phyloP scores from a whole-genome alignment of 495 filamentous ascomycete species.

The Aspergillus olivimuriae region DNA sequence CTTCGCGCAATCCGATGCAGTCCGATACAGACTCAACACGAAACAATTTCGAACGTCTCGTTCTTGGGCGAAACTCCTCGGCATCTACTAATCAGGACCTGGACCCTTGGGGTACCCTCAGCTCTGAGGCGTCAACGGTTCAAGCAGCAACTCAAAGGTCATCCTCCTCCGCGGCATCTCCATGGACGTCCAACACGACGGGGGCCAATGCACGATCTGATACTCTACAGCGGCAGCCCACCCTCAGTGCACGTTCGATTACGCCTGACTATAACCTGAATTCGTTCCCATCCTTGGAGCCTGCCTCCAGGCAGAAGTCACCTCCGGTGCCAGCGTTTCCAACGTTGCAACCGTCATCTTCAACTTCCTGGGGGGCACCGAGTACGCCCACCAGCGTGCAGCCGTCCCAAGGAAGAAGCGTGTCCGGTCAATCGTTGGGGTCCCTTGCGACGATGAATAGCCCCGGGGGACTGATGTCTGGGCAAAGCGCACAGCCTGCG shows the following conservation, averaged over 20 bases:
- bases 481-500: conserved; percentile 17
- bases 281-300: conserved; percentile 44
- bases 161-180: conserved; percentile 34
- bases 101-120: conserved; percentile 30
- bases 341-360: conserved; percentile 27
- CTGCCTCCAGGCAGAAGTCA: conserved; percentile 25
- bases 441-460: conserved; percentile 23
- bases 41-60: conserved; percentile 78
- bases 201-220: conserved; percentile 17
- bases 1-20: conserved; percentile 15
- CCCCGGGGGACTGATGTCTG: conserved; percentile 13
- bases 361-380: conserved; percentile 20
- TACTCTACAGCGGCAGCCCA: conserved; percentile 15
- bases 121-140: conserved; percentile 24
- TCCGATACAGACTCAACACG: conserved; percentile 40
- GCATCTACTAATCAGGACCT: conserved; percentile 27
- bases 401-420: conserved; percentile 11
- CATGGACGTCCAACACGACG: conserved; percentile 38
- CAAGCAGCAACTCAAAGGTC: conserved; percentile 17
- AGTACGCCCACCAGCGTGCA: conserved; percentile 10
- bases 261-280: conserved; percentile 48
- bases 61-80: conserved; percentile 55
- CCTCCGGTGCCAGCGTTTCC: conserved; percentile 24
- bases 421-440: conserved; percentile 19
- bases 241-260: conserved; percentile 37